Evolutionary conservation across 2,329 filamentous ascomycete species (phyloP).

Genomic region (Claviceps pazoutovae): DNA sequence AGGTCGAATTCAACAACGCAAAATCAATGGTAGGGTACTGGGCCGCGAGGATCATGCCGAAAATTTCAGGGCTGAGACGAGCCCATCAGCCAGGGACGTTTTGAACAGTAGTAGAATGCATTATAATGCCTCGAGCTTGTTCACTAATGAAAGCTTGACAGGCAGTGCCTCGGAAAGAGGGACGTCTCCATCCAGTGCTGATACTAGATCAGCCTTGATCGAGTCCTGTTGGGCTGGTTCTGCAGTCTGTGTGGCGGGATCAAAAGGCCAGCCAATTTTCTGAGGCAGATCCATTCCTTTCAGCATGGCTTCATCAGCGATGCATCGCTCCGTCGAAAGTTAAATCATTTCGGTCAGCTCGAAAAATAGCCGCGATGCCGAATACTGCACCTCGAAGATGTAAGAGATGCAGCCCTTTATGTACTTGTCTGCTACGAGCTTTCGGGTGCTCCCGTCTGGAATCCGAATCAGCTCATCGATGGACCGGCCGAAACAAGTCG

Average conservation of each 20-base stretch:
- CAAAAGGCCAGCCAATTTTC: conserved; percentile 48
- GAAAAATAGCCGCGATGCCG: conserved; percentile 79
- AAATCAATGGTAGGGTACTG: conserved; percentile 75
- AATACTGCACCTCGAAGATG: conserved; percentile 51
- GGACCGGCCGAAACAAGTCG: conserved; percentile 69
- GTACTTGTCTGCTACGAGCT: conserved; percentile 24
- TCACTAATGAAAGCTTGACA: conserved; percentile 45
- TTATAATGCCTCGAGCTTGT: conserved; percentile 61
- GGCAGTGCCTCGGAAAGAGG: conserved; percentile 45
- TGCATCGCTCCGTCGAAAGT: conserved; percentile 37
- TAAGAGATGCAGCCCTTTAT: conserved; percentile 38
- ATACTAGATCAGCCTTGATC: conserved; percentile 33
- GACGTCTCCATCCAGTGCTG: conserved; percentile 60
- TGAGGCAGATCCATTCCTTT: conserved; percentile 36
- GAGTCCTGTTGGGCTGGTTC: conserved; percentile 11
- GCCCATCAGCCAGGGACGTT: conserved; percentile 59
- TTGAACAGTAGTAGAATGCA: conserved; percentile 65
- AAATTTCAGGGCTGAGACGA: conserved; percentile 42
- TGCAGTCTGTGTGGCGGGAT: conserved; percentile 23
- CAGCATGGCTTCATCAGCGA: conserved; percentile 50
- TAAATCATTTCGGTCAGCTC: conserved; percentile 71
- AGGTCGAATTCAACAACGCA: conserved; percentile 46
- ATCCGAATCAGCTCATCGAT: conserved; percentile 81
- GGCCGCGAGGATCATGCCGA: conserved; percentile 58
- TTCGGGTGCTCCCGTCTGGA: conserved; percentile 64